phyloP scores from a whole-genome alignment of 2,329 filamentous ascomycete species.

The Diaporthe vaccinii region DNA sequence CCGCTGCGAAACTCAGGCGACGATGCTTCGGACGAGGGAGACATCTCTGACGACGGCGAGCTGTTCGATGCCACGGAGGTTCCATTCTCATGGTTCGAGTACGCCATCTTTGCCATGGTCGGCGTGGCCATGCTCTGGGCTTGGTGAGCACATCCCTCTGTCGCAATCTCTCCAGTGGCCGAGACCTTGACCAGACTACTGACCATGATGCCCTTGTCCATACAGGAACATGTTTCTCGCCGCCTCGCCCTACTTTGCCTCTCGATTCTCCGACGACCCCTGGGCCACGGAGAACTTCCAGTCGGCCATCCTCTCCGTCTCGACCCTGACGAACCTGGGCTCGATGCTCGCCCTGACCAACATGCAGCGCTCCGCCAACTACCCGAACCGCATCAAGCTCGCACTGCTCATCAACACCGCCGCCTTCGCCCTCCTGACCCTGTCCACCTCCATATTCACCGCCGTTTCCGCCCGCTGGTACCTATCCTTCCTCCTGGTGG shows the following conservation, averaged over 20 bases:
- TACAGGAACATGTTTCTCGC: conserved; percentile 97
- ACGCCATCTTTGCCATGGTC: conserved; percentile 85
- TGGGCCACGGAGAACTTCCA: conserved; percentile 88
- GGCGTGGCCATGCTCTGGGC: conserved; percentile 98
- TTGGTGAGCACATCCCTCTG: conserved; percentile 72
- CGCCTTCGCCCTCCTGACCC: conserved; percentile 82
- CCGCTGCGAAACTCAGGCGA: conserved; percentile 48
- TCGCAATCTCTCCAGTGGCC: neutral
- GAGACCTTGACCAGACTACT: neutral
- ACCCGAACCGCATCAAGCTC: conserved; percentile 85
- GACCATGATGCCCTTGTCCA: neutral
- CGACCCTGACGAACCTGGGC: conserved; percentile 84
- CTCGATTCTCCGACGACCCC: conserved; percentile 78
- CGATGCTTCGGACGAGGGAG: conserved; percentile 32
- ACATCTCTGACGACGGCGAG: conserved; percentile 48
- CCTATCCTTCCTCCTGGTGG: conserved; percentile 84
- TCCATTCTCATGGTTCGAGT: conserved; percentile 88
- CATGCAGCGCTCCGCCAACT: conserved; percentile 85
- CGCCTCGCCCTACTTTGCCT: conserved; percentile 91
- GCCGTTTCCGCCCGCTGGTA: conserved; percentile 75
- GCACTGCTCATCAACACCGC: conserved; percentile 83
- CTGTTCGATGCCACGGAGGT: conserved; percentile 51
- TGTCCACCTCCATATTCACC: conserved; percentile 81
- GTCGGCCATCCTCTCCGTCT: conserved; percentile 88
- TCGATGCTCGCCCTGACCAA: conserved; percentile 83